A percentile compares a stretch with the other conserved stretches of the same genome.
Conservation (phyloP, 805 yeast genomes). For the Suhomyces kilbournensis region DNA sequence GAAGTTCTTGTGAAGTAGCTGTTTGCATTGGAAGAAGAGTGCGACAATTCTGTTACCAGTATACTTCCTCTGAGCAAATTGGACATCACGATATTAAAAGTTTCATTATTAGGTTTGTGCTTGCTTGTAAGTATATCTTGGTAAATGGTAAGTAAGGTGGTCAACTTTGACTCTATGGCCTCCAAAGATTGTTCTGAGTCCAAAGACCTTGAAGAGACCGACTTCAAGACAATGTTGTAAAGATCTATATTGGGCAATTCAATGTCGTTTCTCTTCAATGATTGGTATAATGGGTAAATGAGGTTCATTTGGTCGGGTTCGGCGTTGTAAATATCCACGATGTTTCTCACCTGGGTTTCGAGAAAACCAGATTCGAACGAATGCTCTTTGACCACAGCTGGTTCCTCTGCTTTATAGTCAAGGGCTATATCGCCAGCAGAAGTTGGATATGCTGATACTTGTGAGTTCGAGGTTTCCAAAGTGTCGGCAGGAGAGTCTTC, state of each 20-base stretch:
- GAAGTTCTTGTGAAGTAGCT: slow-evolving; percentile 7
- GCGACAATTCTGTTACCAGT: slow-evolving; percentile 5
- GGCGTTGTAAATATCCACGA: slow-evolving; percentile 15
- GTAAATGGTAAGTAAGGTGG: slow-evolving; percentile 61
- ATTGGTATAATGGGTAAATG: slow-evolving; percentile 40
- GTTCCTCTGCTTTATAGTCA: not conserved
- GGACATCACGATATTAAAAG: slow-evolving; percentile 49
- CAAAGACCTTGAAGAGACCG: slow-evolving; percentile 50
- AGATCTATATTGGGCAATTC: slow-evolving; percentile 47
- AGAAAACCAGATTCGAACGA: slow-evolving; percentile 19
- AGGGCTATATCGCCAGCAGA: not conserved
- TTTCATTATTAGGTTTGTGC: slow-evolving; percentile 53
- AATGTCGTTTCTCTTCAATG: slow-evolving; percentile 36
- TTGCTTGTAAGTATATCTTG: slow-evolving; percentile 56
- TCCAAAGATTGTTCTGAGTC: slow-evolving; percentile 26
- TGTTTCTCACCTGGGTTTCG: slow-evolving; percentile 18
- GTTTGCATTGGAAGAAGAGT: slow-evolving; percentile 2
- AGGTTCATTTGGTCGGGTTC: slow-evolving; percentile 26
- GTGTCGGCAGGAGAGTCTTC: not conserved
- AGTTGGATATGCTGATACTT: not conserved
- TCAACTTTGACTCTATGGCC: slow-evolving; percentile 57
- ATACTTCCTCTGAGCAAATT: slow-evolving; percentile 51
- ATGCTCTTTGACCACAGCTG: slow-evolving; percentile 3
- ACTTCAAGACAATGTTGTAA: slow-evolving; percentile 53
- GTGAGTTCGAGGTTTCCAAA: not conserved